These are phyloP conservation scores for Solanum medicagineum DNA, from an alignment of 257 asterid species.

Conservation along the genomic window DNA sequence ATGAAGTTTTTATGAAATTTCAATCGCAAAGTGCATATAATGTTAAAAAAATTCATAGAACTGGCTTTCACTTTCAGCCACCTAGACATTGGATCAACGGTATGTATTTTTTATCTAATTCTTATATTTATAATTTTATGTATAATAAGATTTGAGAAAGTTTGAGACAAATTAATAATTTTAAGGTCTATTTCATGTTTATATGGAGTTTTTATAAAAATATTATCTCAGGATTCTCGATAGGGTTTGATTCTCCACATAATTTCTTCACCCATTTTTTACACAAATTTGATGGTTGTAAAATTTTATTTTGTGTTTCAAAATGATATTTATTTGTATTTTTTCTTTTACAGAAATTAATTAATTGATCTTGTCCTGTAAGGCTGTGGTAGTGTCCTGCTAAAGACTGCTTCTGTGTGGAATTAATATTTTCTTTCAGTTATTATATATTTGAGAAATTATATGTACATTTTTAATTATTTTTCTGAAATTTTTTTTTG, in stretches of 20 bases:
- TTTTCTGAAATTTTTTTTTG: no score
- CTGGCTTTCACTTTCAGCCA: slow-evolving; percentile 63
- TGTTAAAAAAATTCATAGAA: slow-evolving; percentile 14
- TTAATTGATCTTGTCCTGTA: background rate
- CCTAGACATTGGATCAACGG: slow-evolving; percentile 52
- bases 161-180: background rate
- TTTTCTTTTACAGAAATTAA: background rate
- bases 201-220: background rate
- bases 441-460: background rate
- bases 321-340: background rate
- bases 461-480: background rate
- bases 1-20: background rate
- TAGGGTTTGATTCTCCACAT: background rate
- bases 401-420: background rate
- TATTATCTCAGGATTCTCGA: background rate
- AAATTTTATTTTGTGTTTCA: background rate
- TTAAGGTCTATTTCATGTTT: no score
- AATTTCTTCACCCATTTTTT: background rate
- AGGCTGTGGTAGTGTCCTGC: background rate
- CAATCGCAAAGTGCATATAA: background rate
- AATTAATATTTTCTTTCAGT: background rate
- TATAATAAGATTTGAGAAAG: background rate
- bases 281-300: background rate
- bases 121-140: background rate
- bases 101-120: background rate